These are phyloP conservation scores for Cryphonectria parasitica DNA, from an alignment of 2,329 filamentous ascomycete species.

Conservation along the genomic window DNA sequence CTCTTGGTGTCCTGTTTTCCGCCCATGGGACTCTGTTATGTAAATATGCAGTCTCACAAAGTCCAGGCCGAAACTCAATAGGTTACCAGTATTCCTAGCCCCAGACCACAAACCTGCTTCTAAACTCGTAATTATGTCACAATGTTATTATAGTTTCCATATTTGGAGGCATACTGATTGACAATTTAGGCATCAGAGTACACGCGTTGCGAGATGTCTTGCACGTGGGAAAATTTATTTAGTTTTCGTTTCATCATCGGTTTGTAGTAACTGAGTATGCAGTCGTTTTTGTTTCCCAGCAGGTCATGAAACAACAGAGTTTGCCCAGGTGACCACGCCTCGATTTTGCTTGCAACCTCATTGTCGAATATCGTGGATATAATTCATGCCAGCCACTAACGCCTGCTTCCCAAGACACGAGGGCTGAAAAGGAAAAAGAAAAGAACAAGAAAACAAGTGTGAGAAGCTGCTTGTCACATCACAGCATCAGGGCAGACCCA, in stretches of 20 bases:
- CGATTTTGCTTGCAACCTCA: not conserved
- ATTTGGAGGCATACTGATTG: not conserved
- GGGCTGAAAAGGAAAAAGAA: not conserved
- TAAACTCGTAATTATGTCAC: not conserved
- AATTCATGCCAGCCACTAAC: conserved; percentile 10
- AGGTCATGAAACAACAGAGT: not conserved
- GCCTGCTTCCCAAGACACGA: not conserved
- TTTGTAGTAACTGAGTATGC: not conserved
- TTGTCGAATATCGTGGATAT: not conserved
- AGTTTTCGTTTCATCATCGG: not conserved
- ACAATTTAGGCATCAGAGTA: not conserved
- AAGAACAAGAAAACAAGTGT: not conserved
- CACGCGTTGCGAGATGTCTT: not conserved
- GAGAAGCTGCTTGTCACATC: not conserved
- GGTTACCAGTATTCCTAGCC: too few relatives aligned
- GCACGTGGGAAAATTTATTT: not conserved
- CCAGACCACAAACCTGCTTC: not conserved
- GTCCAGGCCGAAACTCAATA: too few relatives aligned
- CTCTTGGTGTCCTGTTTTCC: not conserved
- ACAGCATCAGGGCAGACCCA: conserved; percentile 24
- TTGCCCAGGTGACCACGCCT: not conserved
- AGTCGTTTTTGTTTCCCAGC: not conserved
- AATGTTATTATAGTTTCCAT: not conserved
- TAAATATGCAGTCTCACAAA: too few relatives aligned
- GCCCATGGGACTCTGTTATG: too few relatives aligned